Conservation (phyloP, 305 asterid genomes). For the Fraxinus xanthoxyloides region DNA sequence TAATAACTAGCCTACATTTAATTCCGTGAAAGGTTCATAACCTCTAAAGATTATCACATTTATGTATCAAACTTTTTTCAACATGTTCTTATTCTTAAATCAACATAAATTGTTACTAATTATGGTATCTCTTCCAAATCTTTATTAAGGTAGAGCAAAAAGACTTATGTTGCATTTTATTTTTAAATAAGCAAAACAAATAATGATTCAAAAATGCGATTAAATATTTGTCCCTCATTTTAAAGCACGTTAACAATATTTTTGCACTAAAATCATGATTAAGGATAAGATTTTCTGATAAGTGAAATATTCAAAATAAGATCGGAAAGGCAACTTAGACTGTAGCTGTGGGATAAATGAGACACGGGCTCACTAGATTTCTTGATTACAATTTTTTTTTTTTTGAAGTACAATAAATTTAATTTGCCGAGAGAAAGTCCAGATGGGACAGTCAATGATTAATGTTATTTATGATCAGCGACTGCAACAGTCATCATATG, state of each 20-base stretch:
- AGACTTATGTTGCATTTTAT: too few species aligned
- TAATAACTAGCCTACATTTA: neutral
- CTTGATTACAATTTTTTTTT: neutral
- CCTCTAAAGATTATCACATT: neutral
- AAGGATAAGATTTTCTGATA: too few species aligned
- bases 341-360: neutral
- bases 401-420: neutral
- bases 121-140: too few species aligned
- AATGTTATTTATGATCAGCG: too few species aligned
- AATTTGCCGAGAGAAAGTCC: neutral
- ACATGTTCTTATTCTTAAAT: neutral
- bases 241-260: too few species aligned
- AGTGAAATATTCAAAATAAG: too few species aligned
- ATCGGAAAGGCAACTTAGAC: neutral
- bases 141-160: too few species aligned
- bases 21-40: neutral
- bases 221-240: too few species aligned
- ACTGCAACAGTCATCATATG: too few species aligned
- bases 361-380: neutral
- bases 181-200: too few species aligned
- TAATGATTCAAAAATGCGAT: neutral
- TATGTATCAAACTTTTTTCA: neutral
- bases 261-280: too few species aligned
- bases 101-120: too few species aligned
- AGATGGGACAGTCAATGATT: neutral